Evolutionary conservation across 192 early-diverging fungal genomes (phyloP).

Genomic region (Chytriomyces confervae): DNA sequence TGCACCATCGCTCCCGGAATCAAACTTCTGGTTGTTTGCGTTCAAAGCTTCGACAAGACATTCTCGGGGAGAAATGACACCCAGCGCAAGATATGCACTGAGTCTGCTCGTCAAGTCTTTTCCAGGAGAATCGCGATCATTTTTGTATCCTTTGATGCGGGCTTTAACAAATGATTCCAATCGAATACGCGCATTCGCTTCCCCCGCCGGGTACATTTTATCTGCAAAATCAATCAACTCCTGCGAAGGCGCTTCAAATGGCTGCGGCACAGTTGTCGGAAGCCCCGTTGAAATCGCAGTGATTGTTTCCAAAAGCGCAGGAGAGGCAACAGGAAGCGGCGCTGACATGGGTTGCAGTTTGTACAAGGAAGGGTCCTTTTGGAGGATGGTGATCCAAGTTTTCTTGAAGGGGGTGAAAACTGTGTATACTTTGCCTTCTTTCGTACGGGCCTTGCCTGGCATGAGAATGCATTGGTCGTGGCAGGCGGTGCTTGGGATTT

Average conservation of each 20-base stretch:
- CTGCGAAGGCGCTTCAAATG: not conserved
- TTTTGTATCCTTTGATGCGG: conserved; percentile 48
- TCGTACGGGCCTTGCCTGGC: conserved; percentile 56
- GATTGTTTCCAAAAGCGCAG: conserved; percentile 3
- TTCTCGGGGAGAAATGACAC: conserved; percentile 57
- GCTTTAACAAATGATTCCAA: conserved; percentile 47
- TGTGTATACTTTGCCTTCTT: conserved; percentile 49
- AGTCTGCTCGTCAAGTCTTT: conserved; percentile 42
- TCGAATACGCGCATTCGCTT: conserved; percentile 52
- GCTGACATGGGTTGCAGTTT: not conserved
- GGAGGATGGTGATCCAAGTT: conserved; percentile 25
- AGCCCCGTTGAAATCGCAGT: not conserved
- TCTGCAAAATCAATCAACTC: not conserved
- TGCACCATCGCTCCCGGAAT: conserved; percentile 57
- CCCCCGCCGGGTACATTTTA: conserved; percentile 57
- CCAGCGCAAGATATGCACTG: conserved; percentile 59
- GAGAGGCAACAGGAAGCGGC: not conserved
- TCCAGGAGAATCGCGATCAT: conserved; percentile 48
- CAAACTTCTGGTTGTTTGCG: conserved; percentile 55
- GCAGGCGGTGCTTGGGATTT: conserved; percentile 3
- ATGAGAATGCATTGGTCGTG: conserved; percentile 67
- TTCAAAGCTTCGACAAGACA: conserved; percentile 56
- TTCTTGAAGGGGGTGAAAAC: conserved; percentile 62
- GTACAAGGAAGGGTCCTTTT: conserved; percentile 1
- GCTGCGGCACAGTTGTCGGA: conserved; percentile 2